Evolutionary conservation across 2,329 filamentous ascomycete species (phyloP).

Genomic region (Orbilia javanica): DNA sequence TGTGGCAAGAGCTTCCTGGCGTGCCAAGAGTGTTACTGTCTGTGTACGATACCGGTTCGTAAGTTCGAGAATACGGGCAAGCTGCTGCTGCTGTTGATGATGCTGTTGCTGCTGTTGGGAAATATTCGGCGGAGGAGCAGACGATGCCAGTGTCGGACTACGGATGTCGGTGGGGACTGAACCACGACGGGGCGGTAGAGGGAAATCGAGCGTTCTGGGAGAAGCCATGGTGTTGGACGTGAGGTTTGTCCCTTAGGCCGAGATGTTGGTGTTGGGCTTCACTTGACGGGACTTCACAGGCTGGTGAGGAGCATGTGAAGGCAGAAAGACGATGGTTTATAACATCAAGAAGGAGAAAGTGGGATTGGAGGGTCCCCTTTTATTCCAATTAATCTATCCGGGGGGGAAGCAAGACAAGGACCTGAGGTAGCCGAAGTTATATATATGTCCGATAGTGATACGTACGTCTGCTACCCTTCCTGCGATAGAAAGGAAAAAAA

Average conservation of each 20-base stretch:
- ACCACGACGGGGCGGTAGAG: slow-evolving; percentile 45
- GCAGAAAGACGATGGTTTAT: slow-evolving; percentile 16
- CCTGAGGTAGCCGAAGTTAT: slow-evolving; percentile 22
- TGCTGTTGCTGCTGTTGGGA: slow-evolving; percentile 44
- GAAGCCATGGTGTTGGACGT: slow-evolving; percentile 39
- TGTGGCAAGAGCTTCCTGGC: slow-evolving; percentile 43
- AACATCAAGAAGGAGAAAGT: slow-evolving; percentile 25
- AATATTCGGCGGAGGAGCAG: background rate
- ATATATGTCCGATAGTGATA: background rate
- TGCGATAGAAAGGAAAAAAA: background rate
- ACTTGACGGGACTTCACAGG: background rate
- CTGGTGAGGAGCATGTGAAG: slow-evolving; percentile 29
- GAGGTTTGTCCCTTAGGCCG: slow-evolving; percentile 23
- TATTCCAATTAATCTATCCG: slow-evolving; percentile 12
- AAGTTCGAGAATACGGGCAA: slow-evolving; percentile 55
- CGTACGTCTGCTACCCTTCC: background rate
- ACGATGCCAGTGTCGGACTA: slow-evolving; percentile 27
- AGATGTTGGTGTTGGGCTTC: slow-evolving; percentile 3
- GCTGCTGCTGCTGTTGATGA: slow-evolving; percentile 47
- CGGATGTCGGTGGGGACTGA: slow-evolving; percentile 46
- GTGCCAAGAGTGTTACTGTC: slow-evolving; percentile 44
- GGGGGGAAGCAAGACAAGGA: slow-evolving; percentile 9
- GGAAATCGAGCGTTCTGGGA: slow-evolving; percentile 54
- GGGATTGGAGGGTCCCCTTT: slow-evolving; percentile 4
- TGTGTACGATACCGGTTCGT: slow-evolving; percentile 56